phyloP scores from a whole-genome alignment of 495 filamentous ascomycete genomes.

The Bacidia gigantensis region DNA sequence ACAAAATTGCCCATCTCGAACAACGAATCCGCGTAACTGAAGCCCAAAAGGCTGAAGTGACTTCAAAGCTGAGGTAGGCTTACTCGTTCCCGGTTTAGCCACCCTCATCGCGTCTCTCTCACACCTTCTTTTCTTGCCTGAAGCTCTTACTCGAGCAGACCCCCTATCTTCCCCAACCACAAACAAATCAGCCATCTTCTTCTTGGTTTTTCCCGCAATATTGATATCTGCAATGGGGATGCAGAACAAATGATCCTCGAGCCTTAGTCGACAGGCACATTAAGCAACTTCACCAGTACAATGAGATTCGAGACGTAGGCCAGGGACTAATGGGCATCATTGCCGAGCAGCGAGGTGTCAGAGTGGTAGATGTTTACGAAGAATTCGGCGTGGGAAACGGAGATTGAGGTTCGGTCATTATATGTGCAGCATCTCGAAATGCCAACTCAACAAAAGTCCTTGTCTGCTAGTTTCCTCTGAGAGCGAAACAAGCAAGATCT shows the following conservation, averaged over 20 bases:
- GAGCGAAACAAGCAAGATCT: no score
- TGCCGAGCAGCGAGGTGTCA: constrained; percentile 53
- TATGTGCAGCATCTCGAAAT: no score
- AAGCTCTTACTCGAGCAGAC: no score
- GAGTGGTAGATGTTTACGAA: constrained; percentile 47
- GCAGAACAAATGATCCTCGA: constrained; percentile 21
- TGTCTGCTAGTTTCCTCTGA: no score
- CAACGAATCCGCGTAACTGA: constrained; percentile 21
- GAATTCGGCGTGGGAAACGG: constrained; percentile 35
- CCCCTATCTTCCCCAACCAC: no score
- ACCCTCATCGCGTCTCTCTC: no score
- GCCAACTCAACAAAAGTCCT: no score
- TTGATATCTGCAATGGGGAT: background rate
- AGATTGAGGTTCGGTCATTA: constrained; percentile 25
- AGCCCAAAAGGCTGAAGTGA: constrained; percentile 23
- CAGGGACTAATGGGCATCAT: constrained; percentile 61
- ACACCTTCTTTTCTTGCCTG: no score
- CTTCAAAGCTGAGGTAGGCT: constrained; percentile 27
- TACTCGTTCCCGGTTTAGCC: background rate
- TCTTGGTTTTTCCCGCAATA: background rate
- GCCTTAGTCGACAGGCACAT: constrained; percentile 52
- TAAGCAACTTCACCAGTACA: constrained; percentile 56
- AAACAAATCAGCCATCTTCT: no score
- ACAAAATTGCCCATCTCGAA: constrained; percentile 27
- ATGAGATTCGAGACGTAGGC: constrained; percentile 63